Evolutionary conservation across 805 yeast genomes (phyloP).

Genomic region (Saturnispora dispora): DNA sequence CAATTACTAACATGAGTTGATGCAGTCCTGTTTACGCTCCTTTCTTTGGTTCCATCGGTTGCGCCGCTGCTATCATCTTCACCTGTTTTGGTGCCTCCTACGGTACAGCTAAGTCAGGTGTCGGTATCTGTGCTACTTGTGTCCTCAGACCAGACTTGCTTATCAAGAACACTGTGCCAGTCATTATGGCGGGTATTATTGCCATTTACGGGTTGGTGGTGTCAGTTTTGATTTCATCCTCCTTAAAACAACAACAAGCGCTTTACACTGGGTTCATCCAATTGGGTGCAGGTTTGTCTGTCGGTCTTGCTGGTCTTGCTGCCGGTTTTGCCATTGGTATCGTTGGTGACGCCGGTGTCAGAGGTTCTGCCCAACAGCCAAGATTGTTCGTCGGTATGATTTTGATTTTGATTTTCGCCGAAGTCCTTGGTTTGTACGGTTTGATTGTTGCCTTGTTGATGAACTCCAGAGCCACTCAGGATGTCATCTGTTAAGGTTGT

Average conservation of each 20-base stretch:
- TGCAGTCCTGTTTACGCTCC: conserved; percentile 77
- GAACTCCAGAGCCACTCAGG: conserved; percentile 96
- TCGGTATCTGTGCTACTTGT: conserved; percentile 97
- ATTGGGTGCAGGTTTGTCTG: conserved; percentile 96
- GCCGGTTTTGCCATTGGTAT: conserved; percentile 99
- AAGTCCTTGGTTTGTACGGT: conserved; percentile 95
- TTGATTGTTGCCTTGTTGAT: conserved; percentile 94
- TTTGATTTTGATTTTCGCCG: conserved; percentile 96
- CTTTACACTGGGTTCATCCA: conserved; percentile 96
- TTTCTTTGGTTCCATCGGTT: conserved; percentile 98
- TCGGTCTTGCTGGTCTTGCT: conserved; percentile 94
- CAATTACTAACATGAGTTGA: neutral
- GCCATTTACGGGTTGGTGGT: conserved; percentile 98
- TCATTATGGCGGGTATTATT: conserved; percentile 98
- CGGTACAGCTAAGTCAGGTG: conserved; percentile 99
- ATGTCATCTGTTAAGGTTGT: conserved; percentile 59
- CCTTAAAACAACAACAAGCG: conserved; percentile 84
- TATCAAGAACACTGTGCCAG: conserved; percentile 91
- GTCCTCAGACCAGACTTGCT: conserved; percentile 94
- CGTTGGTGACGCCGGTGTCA: conserved; percentile 99
- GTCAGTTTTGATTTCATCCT: conserved; percentile 86
- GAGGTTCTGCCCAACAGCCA: conserved; percentile 98
- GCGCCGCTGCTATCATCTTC: conserved; percentile 98
- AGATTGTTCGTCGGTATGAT: conserved; percentile 98
- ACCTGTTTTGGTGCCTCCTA: conserved; percentile 98